A percentile compares a stretch with the other conserved stretches of the same genome.
phyloP scores from a whole-genome alignment of 176 grass and related monocot genomes.

The Luzula sylvatica region DNA sequence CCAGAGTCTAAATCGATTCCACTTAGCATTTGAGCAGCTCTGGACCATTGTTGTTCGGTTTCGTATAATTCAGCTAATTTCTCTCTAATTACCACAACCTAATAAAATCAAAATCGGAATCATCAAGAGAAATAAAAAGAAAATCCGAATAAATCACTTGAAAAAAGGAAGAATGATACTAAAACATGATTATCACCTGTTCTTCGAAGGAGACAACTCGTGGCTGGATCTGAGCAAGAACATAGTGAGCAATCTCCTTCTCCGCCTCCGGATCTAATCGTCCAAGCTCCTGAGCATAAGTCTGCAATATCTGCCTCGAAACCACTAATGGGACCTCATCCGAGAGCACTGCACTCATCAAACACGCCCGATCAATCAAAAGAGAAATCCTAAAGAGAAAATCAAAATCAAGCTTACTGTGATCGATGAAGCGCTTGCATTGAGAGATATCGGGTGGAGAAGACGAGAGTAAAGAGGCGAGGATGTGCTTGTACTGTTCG shows the following conservation, averaged over 20 bases:
- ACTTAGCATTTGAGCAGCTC: constrained; percentile 94
- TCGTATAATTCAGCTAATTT: constrained; percentile 96
- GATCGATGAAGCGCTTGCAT: constrained; percentile 90
- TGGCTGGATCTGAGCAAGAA: constrained; percentile 89
- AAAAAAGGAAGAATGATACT: background rate
- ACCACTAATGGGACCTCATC: constrained; percentile 94
- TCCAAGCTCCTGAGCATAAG: constrained; percentile 82
- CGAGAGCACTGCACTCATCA: constrained; percentile 68
- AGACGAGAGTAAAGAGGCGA: constrained; percentile 75
- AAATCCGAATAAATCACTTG: background rate
- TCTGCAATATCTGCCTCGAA: constrained; percentile 90
- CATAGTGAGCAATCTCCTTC: constrained; percentile 93
- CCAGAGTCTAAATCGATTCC: constrained; percentile 98
- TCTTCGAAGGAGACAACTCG: constrained; percentile 95
- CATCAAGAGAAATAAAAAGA: background rate
- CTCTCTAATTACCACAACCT: constrained; percentile 96
- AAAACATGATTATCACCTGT: constrained; percentile 43
- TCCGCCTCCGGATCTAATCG: constrained; percentile 66
- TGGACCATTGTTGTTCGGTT: constrained; percentile 93
- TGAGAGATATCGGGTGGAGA: constrained; percentile 65
- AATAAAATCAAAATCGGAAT: constrained; percentile 2
- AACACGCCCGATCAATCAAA: constrained; percentile 8
- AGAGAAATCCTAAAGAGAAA: background rate
- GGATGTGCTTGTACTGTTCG: constrained; percentile 90
- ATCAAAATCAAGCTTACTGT: constrained; percentile 50